Conservation (phyloP, 164 flowering plant species). For the Taxillus chinensis region DNA sequence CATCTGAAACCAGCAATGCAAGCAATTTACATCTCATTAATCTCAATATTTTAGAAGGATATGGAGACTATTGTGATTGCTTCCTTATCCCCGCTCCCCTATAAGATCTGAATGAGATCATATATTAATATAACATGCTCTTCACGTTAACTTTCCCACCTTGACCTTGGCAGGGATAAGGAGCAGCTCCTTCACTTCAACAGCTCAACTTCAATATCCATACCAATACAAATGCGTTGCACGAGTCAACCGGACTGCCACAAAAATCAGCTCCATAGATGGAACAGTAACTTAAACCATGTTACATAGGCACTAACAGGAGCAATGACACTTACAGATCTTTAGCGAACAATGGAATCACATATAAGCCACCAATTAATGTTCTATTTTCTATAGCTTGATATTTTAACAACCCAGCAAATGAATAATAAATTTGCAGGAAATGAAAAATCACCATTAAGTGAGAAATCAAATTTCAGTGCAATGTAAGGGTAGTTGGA, state of each 20-base stretch:
- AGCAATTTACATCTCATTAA: slow-evolving; percentile 2
- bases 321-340: slow-evolving; percentile 20
- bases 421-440: no score
- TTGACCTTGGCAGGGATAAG: slow-evolving; percentile 90
- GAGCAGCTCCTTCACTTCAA: slow-evolving; percentile 51
- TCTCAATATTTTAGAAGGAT: neutral
- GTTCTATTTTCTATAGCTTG: neutral
- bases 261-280: slow-evolving; percentile 66
- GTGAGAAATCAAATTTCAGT: no score
- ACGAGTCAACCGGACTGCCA: slow-evolving; percentile 94
- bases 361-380: slow-evolving; percentile 3
- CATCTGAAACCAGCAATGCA: slow-evolving; percentile 56
- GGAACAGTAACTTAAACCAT: slow-evolving; percentile 42
- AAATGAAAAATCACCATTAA: no score
- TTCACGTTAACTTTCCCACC: slow-evolving; percentile 78
- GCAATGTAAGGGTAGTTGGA: no score
- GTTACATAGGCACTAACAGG: slow-evolving; percentile 38
- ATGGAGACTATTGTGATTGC: slow-evolving; percentile 19
- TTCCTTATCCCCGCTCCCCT: slow-evolving; percentile 87
- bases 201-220: slow-evolving; percentile 31
- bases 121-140: slow-evolving; percentile 54
- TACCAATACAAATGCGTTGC: slow-evolving; percentile 25
- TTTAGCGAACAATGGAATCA: slow-evolving; percentile 9
- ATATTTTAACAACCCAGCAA: no score
- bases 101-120: slow-evolving; percentile 31